Evolutionary conservation across 495 filamentous ascomycete genomes (phyloP), one percentile per base, ranked within the genome.

Genomic region (Penicillium pulvis): DNA sequence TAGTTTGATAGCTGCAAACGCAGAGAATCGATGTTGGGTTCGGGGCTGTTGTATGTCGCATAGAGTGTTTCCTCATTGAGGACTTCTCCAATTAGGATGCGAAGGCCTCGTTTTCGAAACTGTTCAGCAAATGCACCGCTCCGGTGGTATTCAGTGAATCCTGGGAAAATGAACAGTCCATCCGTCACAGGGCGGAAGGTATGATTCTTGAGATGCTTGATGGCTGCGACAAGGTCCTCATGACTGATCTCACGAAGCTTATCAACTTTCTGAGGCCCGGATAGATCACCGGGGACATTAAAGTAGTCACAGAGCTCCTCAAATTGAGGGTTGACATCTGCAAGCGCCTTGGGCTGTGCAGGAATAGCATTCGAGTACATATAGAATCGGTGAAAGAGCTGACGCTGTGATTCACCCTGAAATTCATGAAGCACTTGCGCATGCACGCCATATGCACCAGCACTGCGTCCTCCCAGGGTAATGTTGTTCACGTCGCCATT

Each of bases 401-500:
- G 47, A 31, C 9, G 10, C 24, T 7, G 50, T 42, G 65, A 56
- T 19, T 66, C 56, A 6, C 62, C 49, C 49, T 67, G 72, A 35
- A 81, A 69, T 30, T 83, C 80, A 56, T 79, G 75, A 4, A 76
- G 66, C 1, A 76, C 62, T 63, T 81, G 80, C 17, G 78, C 71
- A 57, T 81, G 70, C 33, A 80, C 80, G 41, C 79, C 80, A 59
- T 86, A 83, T 9, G 83, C 79, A 23, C 86, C 86, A 31, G 85
- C 85, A 65, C 82, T 85, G 17, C 79, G 61, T 8, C 86, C 86
- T 69, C 83, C 79, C 16, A 87, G 62, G 5, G 83, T 85, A 10
- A 89, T 77, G 56, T 85, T 83, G 35, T 78, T 72, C 4, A 78
- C 71, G 60, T 89, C 81, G 4, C 86, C 85, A 0, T 83, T 82